Conservation (phyloP, 495 filamentous ascomycete genomes). For the Tuber microsphaerosporum region DNA sequence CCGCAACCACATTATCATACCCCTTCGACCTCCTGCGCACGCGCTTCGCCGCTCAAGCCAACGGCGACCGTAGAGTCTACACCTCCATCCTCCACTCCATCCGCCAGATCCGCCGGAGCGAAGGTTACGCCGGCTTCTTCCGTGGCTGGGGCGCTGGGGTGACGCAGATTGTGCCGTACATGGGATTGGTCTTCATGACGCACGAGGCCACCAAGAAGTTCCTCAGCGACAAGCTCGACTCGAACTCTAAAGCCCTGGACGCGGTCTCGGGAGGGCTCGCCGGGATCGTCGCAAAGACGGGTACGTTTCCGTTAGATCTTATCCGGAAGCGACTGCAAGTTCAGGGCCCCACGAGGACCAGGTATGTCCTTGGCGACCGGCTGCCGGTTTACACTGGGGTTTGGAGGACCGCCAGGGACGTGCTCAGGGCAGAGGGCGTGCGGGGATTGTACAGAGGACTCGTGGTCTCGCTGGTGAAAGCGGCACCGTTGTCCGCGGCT, state of each 20-base stretch:
- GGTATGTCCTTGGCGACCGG: slow-evolving; percentile 70
- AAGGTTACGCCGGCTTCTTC: slow-evolving; percentile 75
- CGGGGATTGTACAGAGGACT: slow-evolving; percentile 83
- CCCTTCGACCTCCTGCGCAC: slow-evolving; percentile 90
- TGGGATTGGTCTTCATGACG: slow-evolving; percentile 83
- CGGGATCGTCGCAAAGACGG: slow-evolving; percentile 73
- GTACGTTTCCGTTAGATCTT: slow-evolving; percentile 87
- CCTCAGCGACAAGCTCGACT: slow-evolving; percentile 11
- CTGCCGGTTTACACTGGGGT: slow-evolving; percentile 78
- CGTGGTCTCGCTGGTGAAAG: slow-evolving; percentile 82
- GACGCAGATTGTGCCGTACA: slow-evolving; percentile 84
- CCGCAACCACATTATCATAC: slow-evolving; percentile 78
- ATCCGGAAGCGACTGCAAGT: slow-evolving; percentile 91
- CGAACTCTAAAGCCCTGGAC: slow-evolving; percentile 51
- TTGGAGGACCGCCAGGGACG: slow-evolving; percentile 55
- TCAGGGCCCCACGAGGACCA: slow-evolving; percentile 72
- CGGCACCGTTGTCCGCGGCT: slow-evolving; percentile 85
- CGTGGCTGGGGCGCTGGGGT: slow-evolving; percentile 73
- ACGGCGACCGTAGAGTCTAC: slow-evolving; percentile 56
- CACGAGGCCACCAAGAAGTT: slow-evolving; percentile 55
- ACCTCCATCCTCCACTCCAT: slow-evolving; percentile 59
- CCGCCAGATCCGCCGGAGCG: slow-evolving; percentile 61
- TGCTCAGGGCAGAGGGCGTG: slow-evolving; percentile 63
- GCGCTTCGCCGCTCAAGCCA: slow-evolving; percentile 88
- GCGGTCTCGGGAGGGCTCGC: slow-evolving; percentile 74